These are phyloP conservation scores for Aspergillus hortae DNA, from an alignment of 2,329 filamentous ascomycete genomes.

Conservation along the genomic window DNA sequence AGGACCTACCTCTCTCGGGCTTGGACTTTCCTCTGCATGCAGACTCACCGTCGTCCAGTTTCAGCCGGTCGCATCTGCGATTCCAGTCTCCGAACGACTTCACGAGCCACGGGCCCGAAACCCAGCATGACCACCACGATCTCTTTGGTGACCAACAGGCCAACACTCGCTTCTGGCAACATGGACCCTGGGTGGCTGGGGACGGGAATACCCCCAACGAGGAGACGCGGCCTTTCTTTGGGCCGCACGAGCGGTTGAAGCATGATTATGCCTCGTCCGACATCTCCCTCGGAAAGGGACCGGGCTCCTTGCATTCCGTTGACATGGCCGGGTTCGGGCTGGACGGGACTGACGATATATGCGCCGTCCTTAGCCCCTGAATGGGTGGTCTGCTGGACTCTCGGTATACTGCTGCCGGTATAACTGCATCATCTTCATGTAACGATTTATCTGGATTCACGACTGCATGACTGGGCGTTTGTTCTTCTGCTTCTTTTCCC, in stretches of 20 bases:
- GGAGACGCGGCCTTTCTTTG: conserved; percentile 42
- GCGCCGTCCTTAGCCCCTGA: conserved; percentile 37
- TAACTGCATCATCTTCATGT: conserved; percentile 34
- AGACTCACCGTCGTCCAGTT: conserved; percentile 42
- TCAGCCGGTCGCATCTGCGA: conserved; percentile 40
- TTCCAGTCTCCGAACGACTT: conserved; percentile 43
- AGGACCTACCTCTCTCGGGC: conserved; percentile 35
- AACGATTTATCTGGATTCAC: conserved; percentile 39
- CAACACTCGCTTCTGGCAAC: conserved; percentile 43
- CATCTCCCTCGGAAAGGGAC: conserved; percentile 40
- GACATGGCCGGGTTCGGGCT: conserved; percentile 45
- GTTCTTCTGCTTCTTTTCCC: conserved; percentile 19
- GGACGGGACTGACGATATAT: conserved; percentile 36
- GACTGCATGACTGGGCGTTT: conserved; percentile 42
- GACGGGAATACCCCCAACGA: conserved; percentile 43
- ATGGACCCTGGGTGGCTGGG: conserved; percentile 40
- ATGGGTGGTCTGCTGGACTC: conserved; percentile 2
- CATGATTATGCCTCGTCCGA: conserved; percentile 44
- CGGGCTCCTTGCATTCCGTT: conserved; percentile 42
- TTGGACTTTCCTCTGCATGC: conserved; percentile 38
- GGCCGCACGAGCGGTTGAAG: conserved; percentile 41
- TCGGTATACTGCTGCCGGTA: conserved; percentile 22
- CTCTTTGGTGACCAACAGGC: conserved; percentile 44
- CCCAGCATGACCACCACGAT: conserved; percentile 40
- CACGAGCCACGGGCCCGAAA: conserved; percentile 32